Evolutionary conservation across 441 rosid species (phyloP).

Genomic region (Viola pubescens): DNA sequence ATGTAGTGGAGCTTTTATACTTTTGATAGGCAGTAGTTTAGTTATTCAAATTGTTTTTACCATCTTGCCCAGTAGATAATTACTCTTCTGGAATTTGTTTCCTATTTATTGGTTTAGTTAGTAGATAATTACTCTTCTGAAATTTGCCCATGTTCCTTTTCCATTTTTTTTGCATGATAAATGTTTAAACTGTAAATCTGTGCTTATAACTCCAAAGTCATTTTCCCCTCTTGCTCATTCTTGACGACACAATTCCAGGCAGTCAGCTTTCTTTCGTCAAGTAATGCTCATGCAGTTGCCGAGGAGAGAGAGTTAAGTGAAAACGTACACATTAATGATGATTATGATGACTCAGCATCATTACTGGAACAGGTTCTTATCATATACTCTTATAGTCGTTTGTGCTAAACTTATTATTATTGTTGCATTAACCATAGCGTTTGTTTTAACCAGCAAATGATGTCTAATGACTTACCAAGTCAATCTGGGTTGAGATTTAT

Average conservation of each 20-base stretch:
- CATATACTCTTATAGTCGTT: slow-evolving; percentile 15
- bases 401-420: slow-evolving; percentile 12
- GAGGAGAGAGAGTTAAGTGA: slow-evolving; percentile 82
- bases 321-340: slow-evolving; percentile 46
- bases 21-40: background rate
- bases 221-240: slow-evolving; percentile 1
- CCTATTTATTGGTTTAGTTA: no score
- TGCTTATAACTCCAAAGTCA: background rate
- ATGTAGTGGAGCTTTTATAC: background rate
- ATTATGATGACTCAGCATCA: slow-evolving; percentile 49
- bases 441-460: slow-evolving; percentile 55
- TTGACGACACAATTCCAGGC: slow-evolving; percentile 45
- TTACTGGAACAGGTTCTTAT: slow-evolving; percentile 77
- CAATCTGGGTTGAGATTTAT: slow-evolving; percentile 87
- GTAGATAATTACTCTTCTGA: background rate
- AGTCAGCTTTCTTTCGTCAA: slow-evolving; percentile 71
- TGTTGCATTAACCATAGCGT: slow-evolving; percentile 17
- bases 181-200: background rate
- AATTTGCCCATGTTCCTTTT: background rate
- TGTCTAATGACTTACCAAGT: slow-evolving; percentile 40
- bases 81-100: no score
- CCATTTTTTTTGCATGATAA: background rate
- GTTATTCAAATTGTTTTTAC: no score
- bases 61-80: no score
- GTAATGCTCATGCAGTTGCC: slow-evolving; percentile 49